phyloP scores from a whole-genome alignment of 2,329 filamentous ascomycete species.

The Colletotrichum paranaense region DNA sequence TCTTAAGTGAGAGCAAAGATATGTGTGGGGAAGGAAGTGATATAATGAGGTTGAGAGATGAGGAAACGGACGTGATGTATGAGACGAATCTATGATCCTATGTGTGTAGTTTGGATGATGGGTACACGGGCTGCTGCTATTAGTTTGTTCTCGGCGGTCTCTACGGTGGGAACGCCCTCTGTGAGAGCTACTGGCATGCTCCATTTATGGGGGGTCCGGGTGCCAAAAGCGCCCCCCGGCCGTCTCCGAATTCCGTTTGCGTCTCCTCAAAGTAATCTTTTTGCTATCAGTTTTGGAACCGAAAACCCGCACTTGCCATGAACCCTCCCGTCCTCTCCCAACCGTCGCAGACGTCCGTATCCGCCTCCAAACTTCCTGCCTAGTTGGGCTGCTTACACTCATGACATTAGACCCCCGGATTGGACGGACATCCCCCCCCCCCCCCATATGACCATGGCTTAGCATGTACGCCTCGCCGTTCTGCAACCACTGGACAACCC shows the following conservation, averaged over 20 bases:
- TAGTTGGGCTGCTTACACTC: constrained; percentile 13
- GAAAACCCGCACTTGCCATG: constrained; percentile 12
- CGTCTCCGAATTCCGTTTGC: constrained; percentile 34
- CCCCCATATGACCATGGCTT: constrained; percentile 11
- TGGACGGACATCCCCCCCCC: constrained; percentile 14
- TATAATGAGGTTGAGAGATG: not conserved
- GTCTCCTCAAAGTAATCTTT: constrained; percentile 7
- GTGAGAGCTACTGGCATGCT: constrained; percentile 12
- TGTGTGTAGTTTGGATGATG: constrained; percentile 6
- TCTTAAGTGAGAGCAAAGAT: not conserved
- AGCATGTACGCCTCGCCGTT: not conserved
- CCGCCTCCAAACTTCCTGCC: constrained; percentile 17
- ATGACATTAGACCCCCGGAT: not conserved
- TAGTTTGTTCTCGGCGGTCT: not conserved
- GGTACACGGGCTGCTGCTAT: not conserved
- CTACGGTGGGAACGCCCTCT: constrained; percentile 9
- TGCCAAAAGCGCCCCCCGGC: constrained; percentile 13
- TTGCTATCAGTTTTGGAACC: constrained; percentile 24
- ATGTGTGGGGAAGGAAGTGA: not conserved
- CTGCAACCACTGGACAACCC: constrained; percentile 12
- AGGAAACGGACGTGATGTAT: constrained; percentile 4
- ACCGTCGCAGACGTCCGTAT: constrained; percentile 2
- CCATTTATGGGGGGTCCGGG: constrained; percentile 23
- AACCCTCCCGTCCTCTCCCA: not conserved
- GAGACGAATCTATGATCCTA: constrained; percentile 18